Conservation (phyloP, 169 alveolate species). For the Besnoitia besnoiti region DNA sequence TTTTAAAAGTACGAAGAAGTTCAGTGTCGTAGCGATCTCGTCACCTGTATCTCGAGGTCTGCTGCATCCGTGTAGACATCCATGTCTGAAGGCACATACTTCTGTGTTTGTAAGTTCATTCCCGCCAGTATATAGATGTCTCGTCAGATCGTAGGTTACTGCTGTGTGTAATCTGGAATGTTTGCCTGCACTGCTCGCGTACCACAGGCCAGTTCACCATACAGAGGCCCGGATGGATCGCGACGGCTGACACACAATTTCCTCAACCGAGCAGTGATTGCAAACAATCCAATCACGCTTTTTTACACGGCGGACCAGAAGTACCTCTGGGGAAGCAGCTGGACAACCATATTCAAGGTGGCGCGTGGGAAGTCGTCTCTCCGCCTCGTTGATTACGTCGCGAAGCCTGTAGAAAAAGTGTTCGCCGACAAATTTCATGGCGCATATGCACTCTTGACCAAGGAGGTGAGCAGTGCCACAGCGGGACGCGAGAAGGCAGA, state of each 20-base stretch:
- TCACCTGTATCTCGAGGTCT: too few species aligned
- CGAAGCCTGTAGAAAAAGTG: conserved; percentile 58
- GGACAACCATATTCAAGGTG: conserved; percentile 72
- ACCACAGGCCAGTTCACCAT: conserved; percentile 64
- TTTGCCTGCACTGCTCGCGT: too few species aligned
- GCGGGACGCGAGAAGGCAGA: too few species aligned
- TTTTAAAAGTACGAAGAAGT: too few species aligned
- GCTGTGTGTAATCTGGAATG: too few species aligned
- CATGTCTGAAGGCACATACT: too few species aligned
- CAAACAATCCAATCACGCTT: conserved; percentile 69
- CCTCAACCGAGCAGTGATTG: conserved; percentile 64
- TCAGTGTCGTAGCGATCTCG: too few species aligned
- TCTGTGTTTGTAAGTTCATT: too few species aligned
- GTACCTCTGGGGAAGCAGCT: conserved; percentile 73
- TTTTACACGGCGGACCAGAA: conserved; percentile 68
- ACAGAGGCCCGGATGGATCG: conserved; percentile 64
- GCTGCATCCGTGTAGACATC: too few species aligned
- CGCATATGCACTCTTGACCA: conserved; percentile 68
- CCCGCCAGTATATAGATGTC: too few species aligned
- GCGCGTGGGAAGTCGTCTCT: conserved; percentile 59
- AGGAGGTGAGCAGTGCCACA: conserved; percentile 68
- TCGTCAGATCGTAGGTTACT: too few species aligned
- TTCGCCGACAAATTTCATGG: conserved; percentile 71
- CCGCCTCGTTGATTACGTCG: conserved; percentile 59
- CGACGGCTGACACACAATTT: conserved; percentile 62